These are phyloP conservation scores for Diaporthe citriasiana DNA, from an alignment of 2,329 filamentous ascomycete genomes.

Conservation along the genomic window DNA sequence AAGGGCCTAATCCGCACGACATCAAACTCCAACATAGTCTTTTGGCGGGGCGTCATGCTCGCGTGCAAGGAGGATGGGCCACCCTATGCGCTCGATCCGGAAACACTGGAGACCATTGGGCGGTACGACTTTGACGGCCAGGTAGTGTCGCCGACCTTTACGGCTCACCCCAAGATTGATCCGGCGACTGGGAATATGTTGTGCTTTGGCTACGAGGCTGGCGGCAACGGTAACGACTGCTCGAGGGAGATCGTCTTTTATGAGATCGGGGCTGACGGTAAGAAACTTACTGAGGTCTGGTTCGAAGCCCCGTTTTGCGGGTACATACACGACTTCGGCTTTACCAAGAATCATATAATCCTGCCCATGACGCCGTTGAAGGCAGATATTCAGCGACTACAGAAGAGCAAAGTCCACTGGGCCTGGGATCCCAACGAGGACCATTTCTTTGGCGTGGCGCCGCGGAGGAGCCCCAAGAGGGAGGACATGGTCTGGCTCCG, in stretches of 20 bases:
- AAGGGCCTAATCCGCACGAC: constrained; percentile 68
- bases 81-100: constrained; percentile 64
- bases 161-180: constrained; percentile 66
- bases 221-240: constrained; percentile 58
- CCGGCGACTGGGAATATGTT: constrained; percentile 65
- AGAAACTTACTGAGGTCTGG: constrained; percentile 41
- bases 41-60: constrained; percentile 67
- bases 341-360: constrained; percentile 58
- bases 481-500: constrained; percentile 58
- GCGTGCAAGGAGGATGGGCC: constrained; percentile 68
- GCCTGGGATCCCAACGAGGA: constrained; percentile 52
- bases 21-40: constrained; percentile 71
- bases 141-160: constrained; percentile 61
- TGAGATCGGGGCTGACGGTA: constrained; percentile 14
- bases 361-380: constrained; percentile 55
- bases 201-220: constrained; percentile 64
- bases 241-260: constrained; percentile 55
- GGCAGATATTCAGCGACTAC: constrained; percentile 54
- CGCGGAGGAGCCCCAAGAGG: constrained; percentile 45
- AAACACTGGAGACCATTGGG: constrained; percentile 62
- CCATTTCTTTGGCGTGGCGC: constrained; percentile 46
- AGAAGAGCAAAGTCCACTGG: constrained; percentile 57
- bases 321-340: constrained; percentile 59
- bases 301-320: constrained; percentile 52
- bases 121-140: constrained; percentile 67